Evolutionary conservation across 163 green algal species (phyloP).

Genomic region (Scenedesmus sp.): DNA sequence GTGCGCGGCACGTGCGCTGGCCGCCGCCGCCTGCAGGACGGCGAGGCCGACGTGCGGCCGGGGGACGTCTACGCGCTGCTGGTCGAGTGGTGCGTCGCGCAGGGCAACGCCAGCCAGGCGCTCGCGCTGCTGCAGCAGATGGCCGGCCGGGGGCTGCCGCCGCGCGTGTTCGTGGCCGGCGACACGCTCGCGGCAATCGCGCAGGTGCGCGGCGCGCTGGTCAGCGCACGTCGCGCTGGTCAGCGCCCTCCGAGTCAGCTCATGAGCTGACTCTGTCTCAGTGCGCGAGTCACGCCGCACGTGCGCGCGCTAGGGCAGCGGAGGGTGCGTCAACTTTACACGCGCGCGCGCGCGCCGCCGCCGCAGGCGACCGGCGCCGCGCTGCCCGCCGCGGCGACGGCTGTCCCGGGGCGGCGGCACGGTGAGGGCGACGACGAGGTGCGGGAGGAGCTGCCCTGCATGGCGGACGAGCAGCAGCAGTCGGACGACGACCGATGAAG

Average conservation of each 20-base stretch:
- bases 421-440: constrained; percentile 24
- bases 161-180: too few species aligned
- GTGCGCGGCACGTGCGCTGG: too few species aligned
- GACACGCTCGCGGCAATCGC: too few species aligned
- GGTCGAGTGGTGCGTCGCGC: constrained; percentile 67
- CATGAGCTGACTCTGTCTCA: too few species aligned
- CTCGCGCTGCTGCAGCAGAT: constrained; percentile 75
- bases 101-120: constrained; percentile 64
- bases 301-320: too few species aligned
- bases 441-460: constrained; percentile 26
- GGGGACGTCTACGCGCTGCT: constrained; percentile 79
- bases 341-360: too few species aligned
- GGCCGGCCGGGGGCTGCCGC: constrained; percentile 39
- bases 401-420: neutral
- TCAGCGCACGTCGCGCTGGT: too few species aligned
- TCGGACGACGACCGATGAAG: neutral
- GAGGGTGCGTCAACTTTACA: too few species aligned
- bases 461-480: constrained; percentile 9
- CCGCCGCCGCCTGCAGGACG: constrained; percentile 33
- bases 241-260: too few species aligned
- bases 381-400: constrained; percentile 9
- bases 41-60: constrained; percentile 61
- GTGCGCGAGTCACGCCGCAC: too few species aligned
- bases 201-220: too few species aligned
- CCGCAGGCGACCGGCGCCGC: constrained; percentile 11